Evolutionary conservation across 2,329 filamentous ascomycete genomes (phyloP), one percentile per base, ranked within the genome.

Genomic region (Neofusicoccum umdonicola): DNA sequence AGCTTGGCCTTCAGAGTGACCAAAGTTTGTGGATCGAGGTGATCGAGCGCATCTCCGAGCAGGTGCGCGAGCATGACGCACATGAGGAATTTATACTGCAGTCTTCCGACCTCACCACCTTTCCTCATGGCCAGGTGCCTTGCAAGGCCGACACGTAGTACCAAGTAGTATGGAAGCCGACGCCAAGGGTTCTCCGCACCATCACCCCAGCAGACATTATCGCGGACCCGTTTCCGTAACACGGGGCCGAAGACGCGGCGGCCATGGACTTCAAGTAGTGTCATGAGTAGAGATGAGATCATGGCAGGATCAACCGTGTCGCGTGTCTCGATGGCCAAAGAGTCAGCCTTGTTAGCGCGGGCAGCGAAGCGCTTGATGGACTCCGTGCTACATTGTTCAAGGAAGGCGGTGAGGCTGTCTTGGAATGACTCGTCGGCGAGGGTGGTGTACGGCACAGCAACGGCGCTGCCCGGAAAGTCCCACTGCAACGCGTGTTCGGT

Each of bases 51-150:
- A 19, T 84, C 81, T 0, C 76, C 68, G 1, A 88, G 72, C 1
- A 89, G 73, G 0, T 77, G 67, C 0, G 81, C 72, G 2, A 88
- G 68, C 0, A 87, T 51, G 2, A 78, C 62, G 52, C 79, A 82
- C n/a, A 88, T 79, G 8, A 89, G 67, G 13, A 83, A 78, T 67
- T 90, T 90, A 78, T 88, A 90, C 37, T 80, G 76, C 0, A 81
- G 66, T 2, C 79, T 76, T 1, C 85, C 85, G 0, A 70, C 31
- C 1, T 81, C 73, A 1, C 71, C 67, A 0, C 81, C 81, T 1
- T 83, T 68, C 0, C 70, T 22, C 1, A 77, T 66, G 31, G 75
- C 79, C 0, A 90, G 76, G 7, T 83, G 78, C 0, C 87, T 80
- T 56, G 87, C 82, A 1, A 85, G 69, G 0, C 81, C 78, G 1